Evolutionary conservation across 2,329 filamentous ascomycete species (phyloP), one percentile per base, ranked within the genome.

Genomic region (Bertia moriformis): DNA sequence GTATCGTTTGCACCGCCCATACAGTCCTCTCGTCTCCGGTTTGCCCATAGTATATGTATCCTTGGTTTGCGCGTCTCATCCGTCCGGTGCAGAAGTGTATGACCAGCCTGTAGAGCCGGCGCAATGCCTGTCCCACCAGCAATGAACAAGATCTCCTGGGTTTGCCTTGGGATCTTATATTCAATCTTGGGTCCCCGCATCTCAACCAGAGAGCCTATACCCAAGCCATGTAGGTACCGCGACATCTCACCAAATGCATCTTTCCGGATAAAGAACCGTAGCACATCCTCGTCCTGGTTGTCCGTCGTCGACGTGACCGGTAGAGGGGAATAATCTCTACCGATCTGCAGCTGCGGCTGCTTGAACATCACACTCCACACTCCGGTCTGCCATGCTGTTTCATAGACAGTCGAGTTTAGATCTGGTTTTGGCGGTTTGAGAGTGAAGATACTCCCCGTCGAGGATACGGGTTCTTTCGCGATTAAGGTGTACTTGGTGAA

Each of bases 51-150:
- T 19, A 96, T 78, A 38, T 73, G 70, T 40, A 94, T 71, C 32
- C 51, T 62, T 2, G 63, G 60, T n/a, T 52, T 51, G 5, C 47
- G 43, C 3, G 43, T 43, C 4, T 46, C 43, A 14, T 46, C 41
- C 15, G 45, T 44, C 20, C 44, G 32, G 13, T 66, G 57, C 3
- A 77, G 59, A 10, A 89, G 57, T 1, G 73, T 72, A 43, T 77
- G 62, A 2, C 78, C 83, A 30, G 82, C 73, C 59, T 96, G 89
- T 56, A 96, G 60, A 4, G 88, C 91, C 0, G 89, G 85, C 14
- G 86, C 87, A 48, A 98, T 83, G 1, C 91, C 89, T 0, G 91
- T 98, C 0, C 91, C 91, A 2, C 88, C 91, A 1, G 88, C 91
- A 17, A 96, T 62, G 51, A 96, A 94, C 2, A 95, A 64, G 2